Evolutionary conservation across 2,329 filamentous ascomycete genomes (phyloP), one percentile per base, ranked within the genome.

Genomic region (Alternaria tenuissima): DNA sequence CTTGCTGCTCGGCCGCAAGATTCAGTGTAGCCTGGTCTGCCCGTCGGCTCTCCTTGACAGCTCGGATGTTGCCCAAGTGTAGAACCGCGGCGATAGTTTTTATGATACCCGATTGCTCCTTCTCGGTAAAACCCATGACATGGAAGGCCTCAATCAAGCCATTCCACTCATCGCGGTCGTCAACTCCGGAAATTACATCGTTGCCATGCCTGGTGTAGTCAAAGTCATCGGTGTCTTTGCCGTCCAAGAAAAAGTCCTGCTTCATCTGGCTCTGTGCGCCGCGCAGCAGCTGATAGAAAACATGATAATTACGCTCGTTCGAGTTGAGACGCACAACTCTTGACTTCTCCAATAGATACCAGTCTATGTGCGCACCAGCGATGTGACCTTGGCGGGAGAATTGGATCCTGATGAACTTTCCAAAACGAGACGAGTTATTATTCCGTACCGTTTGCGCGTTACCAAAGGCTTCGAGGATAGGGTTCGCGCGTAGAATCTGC

Each of bases 311-410:
- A 55, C 95, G 89, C 81, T 99, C 95, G 57, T 93, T 91, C 0
- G 87, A 76, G 73, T 96, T 97, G 62, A 97, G 87, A 42, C 89
- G 90, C 20, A 99, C 94, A 7, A 99, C 95, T 69, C 95, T 88
- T n/a, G 95, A 99, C 79, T 99, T 99, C 76, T 99, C 95, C 14
- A 99, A 83, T 0, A 99, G 85, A 79, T 98, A 99, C 95, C 95
- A 99, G 77, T 99, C 94, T 67, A 99, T 98, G 80, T 93, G 97
- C 22, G 95, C 95, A 36, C 96, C 96, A 4, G 91, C 91, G 67
- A 99, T 99, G 55, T 95, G 91, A 28, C 96, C 96, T 36, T 87
- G 87, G 24, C 91, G 87, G 34, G 89, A 93, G 80, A 99, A 97
- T 76, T 97, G 93, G 73, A 99, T 99, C 51, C 96, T 88, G 76